Evolutionary conservation across 768 basidiomycete genomes (phyloP), one percentile per base, ranked within the genome.

Genomic region (Peribolospora baueri): DNA sequence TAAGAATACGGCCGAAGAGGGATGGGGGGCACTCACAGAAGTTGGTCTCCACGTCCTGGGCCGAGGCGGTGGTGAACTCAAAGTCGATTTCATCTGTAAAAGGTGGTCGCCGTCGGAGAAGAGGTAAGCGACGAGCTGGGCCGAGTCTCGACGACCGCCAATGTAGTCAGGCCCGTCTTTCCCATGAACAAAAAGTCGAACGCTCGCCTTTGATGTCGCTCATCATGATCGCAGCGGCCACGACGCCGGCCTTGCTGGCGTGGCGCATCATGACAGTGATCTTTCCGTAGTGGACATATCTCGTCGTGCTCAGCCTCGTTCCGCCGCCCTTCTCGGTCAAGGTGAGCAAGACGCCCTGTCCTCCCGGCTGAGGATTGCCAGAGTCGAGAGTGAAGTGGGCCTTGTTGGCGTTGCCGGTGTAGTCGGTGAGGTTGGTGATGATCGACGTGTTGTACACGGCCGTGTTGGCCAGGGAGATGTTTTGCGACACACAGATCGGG

Each of bases 201-300:
- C 14, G 43, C 5, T 40, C 11, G 9, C 43, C 50, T 38, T 63
- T 63, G 47, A 64, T 62, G 56, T 64, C 65, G 10, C 55, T 59
- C 62, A 66, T 65, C 7, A 62, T 63, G 58, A 66, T 65, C 5
- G 65, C 59, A 52, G 67, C 66, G 5, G 67, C 65, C 41, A 68
- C 67, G 14, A 67, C 65, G 0, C 66, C 66, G 0, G 56, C 55
- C 51, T 57, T 57, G 36, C 60, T 63, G 38, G 64, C 63, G 1
- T 63, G 60, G 55, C 65, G 56, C 38, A 60, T 58, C n/a, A 53
- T 51, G 13, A 56, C 57, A 8, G 51, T 43, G 51, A 67, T 65
- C 9, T 56, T 59, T 5, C 66, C 67, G 50, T 68, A 67, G 54
- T 65, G 62, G 7, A 68, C 52, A 37, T 60, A 64, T 2, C 63